phyloP scores from a whole-genome alignment of 2,329 filamentous ascomycete species.

The Pseudopyrenochaeta lycopersici region DNA sequence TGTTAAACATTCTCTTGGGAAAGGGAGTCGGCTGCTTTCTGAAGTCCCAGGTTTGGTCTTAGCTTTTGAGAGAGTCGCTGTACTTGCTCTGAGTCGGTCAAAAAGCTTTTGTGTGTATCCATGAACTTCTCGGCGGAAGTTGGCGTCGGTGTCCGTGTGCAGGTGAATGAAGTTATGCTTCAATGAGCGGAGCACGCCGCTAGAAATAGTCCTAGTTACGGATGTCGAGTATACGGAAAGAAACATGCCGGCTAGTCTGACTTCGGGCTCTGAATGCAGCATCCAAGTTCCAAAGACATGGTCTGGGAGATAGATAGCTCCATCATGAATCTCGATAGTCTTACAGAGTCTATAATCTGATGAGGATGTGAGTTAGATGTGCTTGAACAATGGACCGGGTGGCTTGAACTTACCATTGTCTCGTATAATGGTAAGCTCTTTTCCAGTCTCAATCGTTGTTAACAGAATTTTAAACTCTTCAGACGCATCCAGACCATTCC shows the following conservation, averaged over 20 bases:
- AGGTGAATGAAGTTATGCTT: slow-evolving; percentile 72
- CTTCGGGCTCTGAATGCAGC: slow-evolving; percentile 50
- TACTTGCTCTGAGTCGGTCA: slow-evolving; percentile 66
- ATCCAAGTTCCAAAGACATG: slow-evolving; percentile 50
- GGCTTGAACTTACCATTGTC: slow-evolving; percentile 46
- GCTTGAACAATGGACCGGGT: neutral
- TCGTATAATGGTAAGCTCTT: slow-evolving; percentile 56
- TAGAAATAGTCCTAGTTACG: slow-evolving; percentile 76
- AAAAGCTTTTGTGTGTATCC: slow-evolving; percentile 79
- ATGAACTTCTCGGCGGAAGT: slow-evolving; percentile 83
- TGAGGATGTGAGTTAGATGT: neutral
- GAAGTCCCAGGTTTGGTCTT: slow-evolving; percentile 12
- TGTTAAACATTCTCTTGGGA: slow-evolving; percentile 21
- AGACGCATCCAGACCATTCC: slow-evolving; percentile 19
- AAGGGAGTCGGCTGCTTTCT: slow-evolving; percentile 18
- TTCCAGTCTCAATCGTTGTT: slow-evolving; percentile 55
- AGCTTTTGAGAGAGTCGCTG: slow-evolving; percentile 38
- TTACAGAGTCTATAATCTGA: slow-evolving; percentile 35
- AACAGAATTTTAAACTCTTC: slow-evolving; percentile 48
- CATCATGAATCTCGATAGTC: slow-evolving; percentile 34
- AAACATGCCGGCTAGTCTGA: slow-evolving; percentile 82
- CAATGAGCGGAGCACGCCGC: slow-evolving; percentile 69
- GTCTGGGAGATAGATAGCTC: slow-evolving; percentile 64
- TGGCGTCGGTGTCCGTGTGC: slow-evolving; percentile 85
- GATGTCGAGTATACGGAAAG: slow-evolving; percentile 80